A percentile compares a stretch with the other conserved stretches of the same genome.
phyloP scores from a whole-genome alignment of 495 filamentous ascomycete species.

The Aspergillus leporis region DNA sequence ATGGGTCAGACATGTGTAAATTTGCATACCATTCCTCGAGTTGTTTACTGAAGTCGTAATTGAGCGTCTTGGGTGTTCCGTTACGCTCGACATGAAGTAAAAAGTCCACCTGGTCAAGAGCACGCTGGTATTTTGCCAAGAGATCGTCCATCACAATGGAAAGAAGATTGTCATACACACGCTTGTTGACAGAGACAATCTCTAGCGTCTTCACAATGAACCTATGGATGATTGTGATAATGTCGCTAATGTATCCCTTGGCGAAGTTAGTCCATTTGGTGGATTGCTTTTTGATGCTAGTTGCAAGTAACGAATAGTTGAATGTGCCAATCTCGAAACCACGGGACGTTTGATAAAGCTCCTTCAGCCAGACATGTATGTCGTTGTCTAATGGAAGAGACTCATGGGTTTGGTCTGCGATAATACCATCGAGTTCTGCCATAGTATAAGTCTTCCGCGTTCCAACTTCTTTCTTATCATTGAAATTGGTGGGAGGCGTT shows the following conservation, averaged over 20 bases:
- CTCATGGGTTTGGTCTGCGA: slow-evolving; percentile 14
- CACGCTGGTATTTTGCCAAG: slow-evolving; percentile 40
- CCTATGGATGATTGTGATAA: slow-evolving; percentile 45
- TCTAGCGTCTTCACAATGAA: slow-evolving; percentile 46
- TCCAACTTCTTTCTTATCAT: slow-evolving; percentile 11
- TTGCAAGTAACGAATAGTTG: slow-evolving; percentile 39
- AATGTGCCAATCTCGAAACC: slow-evolving; percentile 45
- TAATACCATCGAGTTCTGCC: slow-evolving; percentile 29
- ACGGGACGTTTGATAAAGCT: slow-evolving; percentile 27
- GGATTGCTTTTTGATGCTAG: slow-evolving; percentile 55
- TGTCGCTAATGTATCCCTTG: slow-evolving; percentile 43
- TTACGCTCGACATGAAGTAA: slow-evolving; percentile 52
- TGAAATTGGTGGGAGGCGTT: neutral
- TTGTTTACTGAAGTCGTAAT: slow-evolving; percentile 55
- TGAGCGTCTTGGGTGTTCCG: slow-evolving; percentile 47
- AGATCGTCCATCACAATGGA: slow-evolving; percentile 45
- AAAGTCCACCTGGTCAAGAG: slow-evolving; percentile 43
- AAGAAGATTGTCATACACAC: slow-evolving; percentile 38
- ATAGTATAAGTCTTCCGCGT: slow-evolving; percentile 2
- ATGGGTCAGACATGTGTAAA: neutral
- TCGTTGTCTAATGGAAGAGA: slow-evolving; percentile 3
- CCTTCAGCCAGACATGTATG: slow-evolving; percentile 35
- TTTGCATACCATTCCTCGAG: slow-evolving; percentile 39
- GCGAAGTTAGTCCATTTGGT: slow-evolving; percentile 53
- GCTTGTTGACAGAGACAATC: slow-evolving; percentile 37